Conservation (phyloP, 78 protist species). For the Chrysochromulina parva region DNA sequence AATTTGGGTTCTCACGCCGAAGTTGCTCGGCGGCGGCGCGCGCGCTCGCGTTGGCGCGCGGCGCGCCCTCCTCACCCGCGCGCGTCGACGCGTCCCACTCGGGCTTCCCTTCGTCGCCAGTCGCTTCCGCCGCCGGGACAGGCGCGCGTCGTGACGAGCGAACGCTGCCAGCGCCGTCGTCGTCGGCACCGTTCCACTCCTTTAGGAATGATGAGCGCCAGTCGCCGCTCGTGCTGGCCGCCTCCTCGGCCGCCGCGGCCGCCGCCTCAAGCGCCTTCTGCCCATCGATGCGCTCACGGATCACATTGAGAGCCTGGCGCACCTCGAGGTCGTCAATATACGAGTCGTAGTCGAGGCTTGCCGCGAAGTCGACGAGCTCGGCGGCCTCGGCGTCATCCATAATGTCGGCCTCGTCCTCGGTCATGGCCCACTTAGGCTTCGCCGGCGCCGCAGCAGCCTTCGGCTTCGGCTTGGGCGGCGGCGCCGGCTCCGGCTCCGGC, state of each 20-base stretch:
- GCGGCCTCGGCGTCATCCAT: not conserved
- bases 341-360: not conserved
- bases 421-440: constrained; percentile 7
- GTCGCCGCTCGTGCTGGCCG: not conserved
- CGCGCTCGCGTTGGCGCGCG: not conserved
- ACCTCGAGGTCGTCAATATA: not conserved
- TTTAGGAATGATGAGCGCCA: not conserved
- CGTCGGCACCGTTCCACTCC: not conserved
- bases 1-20: no score
- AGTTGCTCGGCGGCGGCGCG: not conserved
- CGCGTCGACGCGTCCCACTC: not conserved
- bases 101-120: not conserved
- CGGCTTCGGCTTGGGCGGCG: not conserved
- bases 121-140: not conserved
- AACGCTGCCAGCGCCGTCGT: not conserved
- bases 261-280: not conserved
- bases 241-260: not conserved
- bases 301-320: not conserved
- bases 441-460: no score
- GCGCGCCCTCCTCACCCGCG: not conserved
- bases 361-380: not conserved
- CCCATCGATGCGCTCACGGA: not conserved
- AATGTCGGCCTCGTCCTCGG: not conserved
- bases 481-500: not conserved
- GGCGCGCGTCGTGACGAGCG: no score